Conservation (phyloP, 441 rosid genomes). For the Populus hybrid region DNA sequence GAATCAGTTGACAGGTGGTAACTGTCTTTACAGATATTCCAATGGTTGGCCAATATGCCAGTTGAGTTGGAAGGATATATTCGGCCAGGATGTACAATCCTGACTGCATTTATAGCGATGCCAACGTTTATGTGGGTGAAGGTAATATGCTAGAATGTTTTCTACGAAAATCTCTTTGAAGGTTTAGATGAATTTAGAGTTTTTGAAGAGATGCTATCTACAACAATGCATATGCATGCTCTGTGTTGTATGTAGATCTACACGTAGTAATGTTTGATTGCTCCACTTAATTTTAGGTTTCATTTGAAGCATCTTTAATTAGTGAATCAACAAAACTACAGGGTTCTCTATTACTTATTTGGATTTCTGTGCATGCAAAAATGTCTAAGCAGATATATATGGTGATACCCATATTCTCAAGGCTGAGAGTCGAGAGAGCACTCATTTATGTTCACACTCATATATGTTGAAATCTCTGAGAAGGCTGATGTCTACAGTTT, state of each 20-base stretch:
- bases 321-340: not conserved
- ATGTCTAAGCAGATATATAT: not conserved
- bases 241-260: not conserved
- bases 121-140: conserved; percentile 80
- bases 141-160: conserved; percentile 34
- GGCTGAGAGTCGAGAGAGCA: not conserved
- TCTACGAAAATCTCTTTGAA: not conserved
- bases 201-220: not conserved
- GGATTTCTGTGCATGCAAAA: not conserved
- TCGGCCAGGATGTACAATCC: conserved; percentile 96
- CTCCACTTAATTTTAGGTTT: not conserved
- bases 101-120: conserved; percentile 85
- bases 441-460: not conserved
- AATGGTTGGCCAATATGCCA: conserved; percentile 97
- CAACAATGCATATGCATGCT: not conserved
- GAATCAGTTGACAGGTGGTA: conserved; percentile 28
- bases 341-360: not conserved
- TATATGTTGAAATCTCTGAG: not conserved
- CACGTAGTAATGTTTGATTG: not conserved
- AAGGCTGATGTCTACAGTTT: not conserved
- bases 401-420: not conserved
- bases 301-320: not conserved
- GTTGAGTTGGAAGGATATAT: conserved; percentile 94
- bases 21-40: conserved; percentile 64
- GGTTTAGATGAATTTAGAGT: not conserved